Base-by-base conservation (phyloP, 1,139 yeast genomes). In the Saccharomycopsis hybrid region DNA sequence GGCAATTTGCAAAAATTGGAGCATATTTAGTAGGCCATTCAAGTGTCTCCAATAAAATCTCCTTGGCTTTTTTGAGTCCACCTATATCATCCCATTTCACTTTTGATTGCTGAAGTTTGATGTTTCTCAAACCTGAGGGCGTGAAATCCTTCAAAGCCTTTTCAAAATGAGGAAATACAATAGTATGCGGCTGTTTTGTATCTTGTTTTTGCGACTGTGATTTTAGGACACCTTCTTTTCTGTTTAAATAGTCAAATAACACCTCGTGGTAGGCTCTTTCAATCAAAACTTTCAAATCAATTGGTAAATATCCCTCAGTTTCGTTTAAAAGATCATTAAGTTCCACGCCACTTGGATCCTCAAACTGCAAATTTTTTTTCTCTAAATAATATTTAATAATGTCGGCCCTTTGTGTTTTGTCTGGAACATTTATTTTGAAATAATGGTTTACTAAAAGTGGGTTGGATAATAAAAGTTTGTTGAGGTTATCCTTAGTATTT, bases 1-100 rank as follows among this genome's bases (percentile, higher is more conserved):
- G 96, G 61, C 96, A 87, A 57, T 80, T 81, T 24, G 85, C 83
- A 65, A 92, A 92, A 31, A 92, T 87, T 2, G 97, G 97, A 0
- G 96, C 95, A 62, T 90, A 92, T 60, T 83, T 85, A 0, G 96
- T 88, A 1, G 98, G 98, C 97, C 97, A 90, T 63, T 92, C 97
- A 39, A 92, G 67, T 0, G 97, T 92, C 62, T 92, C 97, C 46
- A 89, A 66, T 28, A 92, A 67, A 0, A 87, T 72, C 8, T 75
- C 72, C 60, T 90, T 92, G 1, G 95, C 95, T 24, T 81, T 85
- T 31, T 68, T 69, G 46, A 92, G 69, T 0, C 97, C 98, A 5
- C 97, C 98, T 58, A 92, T 88, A 58, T 89, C 96, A 1, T 73
- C 60, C 98, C 98, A 92, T 42, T 76, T 76, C 1, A 82, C 79